Evolutionary conservation across 1,139 yeast genomes (phyloP).

Genomic region (Chernovozyma aurita): DNA sequence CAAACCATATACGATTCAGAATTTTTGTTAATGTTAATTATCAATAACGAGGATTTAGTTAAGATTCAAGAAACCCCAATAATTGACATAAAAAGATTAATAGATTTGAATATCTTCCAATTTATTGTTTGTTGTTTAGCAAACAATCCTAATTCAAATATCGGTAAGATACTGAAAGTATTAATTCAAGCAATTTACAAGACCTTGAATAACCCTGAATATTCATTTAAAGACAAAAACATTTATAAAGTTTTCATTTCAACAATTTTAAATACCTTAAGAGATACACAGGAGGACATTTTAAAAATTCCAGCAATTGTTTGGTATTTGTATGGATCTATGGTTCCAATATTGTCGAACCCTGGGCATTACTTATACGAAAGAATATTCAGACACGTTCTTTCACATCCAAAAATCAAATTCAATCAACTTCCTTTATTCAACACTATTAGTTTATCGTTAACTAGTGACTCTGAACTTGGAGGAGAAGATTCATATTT

Average conservation of each 20-base stretch:
- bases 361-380: constrained; percentile 77
- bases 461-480: constrained; percentile 27
- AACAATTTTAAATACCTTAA: constrained; percentile 51
- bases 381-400: constrained; percentile 55
- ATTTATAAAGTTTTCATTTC: constrained; percentile 56
- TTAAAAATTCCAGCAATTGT: constrained; percentile 33
- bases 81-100: constrained; percentile 53
- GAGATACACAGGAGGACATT: constrained; percentile 16
- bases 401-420: constrained; percentile 53
- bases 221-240: constrained; percentile 54
- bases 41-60: constrained; percentile 62
- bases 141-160: constrained; percentile 10
- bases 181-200: constrained; percentile 42
- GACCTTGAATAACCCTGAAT: constrained; percentile 23
- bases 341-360: constrained; percentile 54
- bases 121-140: constrained; percentile 49
- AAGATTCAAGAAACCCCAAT: constrained; percentile 20
- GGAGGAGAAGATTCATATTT: constrained; percentile 50
- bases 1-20: constrained; percentile 53
- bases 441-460: constrained; percentile 36
- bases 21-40: constrained; percentile 50
- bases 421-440: constrained; percentile 63
- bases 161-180: constrained; percentile 22
- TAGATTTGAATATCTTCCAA: constrained; percentile 58
- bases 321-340: constrained; percentile 45